Evolutionary conservation across 306 rosid species (phyloP).

Genomic region (Castanea sativa): DNA sequence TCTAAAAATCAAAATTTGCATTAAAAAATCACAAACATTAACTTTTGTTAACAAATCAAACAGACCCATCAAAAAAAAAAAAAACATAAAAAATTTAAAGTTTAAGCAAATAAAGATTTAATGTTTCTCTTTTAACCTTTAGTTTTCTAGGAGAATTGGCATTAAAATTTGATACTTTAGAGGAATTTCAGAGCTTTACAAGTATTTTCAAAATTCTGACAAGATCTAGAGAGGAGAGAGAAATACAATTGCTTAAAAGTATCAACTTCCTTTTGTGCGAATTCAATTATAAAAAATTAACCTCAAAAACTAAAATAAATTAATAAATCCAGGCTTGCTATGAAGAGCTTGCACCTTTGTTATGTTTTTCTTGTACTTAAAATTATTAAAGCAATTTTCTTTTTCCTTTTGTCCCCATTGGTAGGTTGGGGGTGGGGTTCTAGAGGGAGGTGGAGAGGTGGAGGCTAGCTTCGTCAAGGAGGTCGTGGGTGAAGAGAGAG

Average conservation of each 20-base stretch:
- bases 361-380: neutral
- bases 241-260: conserved; percentile 37
- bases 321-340: neutral
- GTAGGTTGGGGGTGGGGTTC: too few relatives aligned
- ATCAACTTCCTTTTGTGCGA: conserved; percentile 10
- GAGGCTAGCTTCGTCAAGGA: too few relatives aligned
- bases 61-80: neutral
- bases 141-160: conserved; percentile 22
- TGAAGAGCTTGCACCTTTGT: neutral
- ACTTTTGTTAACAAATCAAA: neutral
- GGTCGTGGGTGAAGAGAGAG: too few relatives aligned
- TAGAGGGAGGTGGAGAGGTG: too few relatives aligned
- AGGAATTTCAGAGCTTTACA: conserved; percentile 16
- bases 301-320: neutral
- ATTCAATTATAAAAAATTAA: neutral
- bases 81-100: too few relatives aligned
- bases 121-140: conserved; percentile 13
- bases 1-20: neutral
- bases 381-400: neutral
- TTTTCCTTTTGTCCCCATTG: too few relatives aligned
- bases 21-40: neutral
- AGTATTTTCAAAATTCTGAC: conserved; percentile 17
- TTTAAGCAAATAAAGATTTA: neutral
- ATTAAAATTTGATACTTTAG: conserved; percentile 2
- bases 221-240: conserved; percentile 7